phyloP scores from a whole-genome alignment of 2,329 filamentous ascomycete genomes.

The Hypoxylon sp. region DNA sequence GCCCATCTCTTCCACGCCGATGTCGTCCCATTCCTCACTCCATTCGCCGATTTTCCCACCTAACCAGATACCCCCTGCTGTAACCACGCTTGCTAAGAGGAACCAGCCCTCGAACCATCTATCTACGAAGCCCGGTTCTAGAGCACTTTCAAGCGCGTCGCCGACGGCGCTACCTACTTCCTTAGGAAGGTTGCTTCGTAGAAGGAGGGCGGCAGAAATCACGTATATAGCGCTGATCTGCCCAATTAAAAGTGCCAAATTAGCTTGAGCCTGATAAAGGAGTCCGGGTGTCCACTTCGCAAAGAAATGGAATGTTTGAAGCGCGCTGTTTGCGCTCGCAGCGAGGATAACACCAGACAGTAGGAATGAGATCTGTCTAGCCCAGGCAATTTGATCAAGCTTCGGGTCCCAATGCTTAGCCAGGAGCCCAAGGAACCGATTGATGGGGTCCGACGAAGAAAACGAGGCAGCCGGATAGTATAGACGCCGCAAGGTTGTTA shows the following conservation, averaged over 20 bases:
- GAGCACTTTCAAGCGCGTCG: constrained; percentile 81
- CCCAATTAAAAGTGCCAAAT: constrained; percentile 82
- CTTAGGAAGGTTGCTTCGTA: constrained; percentile 82
- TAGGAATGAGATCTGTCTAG: constrained; percentile 86
- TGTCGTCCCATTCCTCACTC: constrained; percentile 72
- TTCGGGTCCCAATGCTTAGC: constrained; percentile 88
- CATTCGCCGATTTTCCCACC: constrained; percentile 71
- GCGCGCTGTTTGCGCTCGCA: constrained; percentile 83
- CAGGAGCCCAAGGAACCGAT: constrained; percentile 83
- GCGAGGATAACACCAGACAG: constrained; percentile 87
- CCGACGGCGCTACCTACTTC: constrained; percentile 84
- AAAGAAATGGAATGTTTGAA: constrained; percentile 89
- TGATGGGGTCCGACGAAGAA: constrained; percentile 84
- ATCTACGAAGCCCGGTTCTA: constrained; percentile 81
- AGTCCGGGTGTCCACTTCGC: constrained; percentile 79
- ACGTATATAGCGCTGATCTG: constrained; percentile 90
- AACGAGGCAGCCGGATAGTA: constrained; percentile 67
- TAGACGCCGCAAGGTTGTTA: constrained; percentile 76
- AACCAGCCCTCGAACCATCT: constrained; percentile 94
- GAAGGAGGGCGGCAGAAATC: constrained; percentile 81
- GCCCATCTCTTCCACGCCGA: constrained; percentile 78
- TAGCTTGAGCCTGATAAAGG: constrained; percentile 81
- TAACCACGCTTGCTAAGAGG: constrained; percentile 75
- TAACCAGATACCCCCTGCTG: constrained; percentile 80
- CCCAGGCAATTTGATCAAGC: constrained; percentile 86